Base-by-base conservation (phyloP, 2,329 filamentous ascomycete species). In the Curvularia spicifera region DNA sequence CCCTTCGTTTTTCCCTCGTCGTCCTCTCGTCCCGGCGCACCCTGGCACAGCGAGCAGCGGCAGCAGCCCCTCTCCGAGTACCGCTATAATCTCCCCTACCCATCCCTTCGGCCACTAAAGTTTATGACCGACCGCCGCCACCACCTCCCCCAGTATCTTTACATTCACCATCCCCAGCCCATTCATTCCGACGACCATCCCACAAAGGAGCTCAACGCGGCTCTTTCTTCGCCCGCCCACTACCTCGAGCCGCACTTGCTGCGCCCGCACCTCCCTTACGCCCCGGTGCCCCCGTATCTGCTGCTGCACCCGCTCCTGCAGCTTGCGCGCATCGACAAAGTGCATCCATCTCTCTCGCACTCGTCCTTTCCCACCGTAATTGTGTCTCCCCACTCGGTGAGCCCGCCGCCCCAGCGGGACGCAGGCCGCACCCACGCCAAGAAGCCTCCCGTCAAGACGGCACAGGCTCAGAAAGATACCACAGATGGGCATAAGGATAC, bases 401-500 rank as follows among this genome's bases (percentile, higher is more conserved):
- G 66, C 68, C 71, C 73, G 69, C 69, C 68, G 42, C 59, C 66
- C 46, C 67, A 71, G 71, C 71, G 73, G 72, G 71, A 74, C 60
- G 61, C 65, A 56, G 61, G 68, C 62, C 68, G 66, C 61, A 52
- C 67, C 54, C 57, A 63, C 60, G 65, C 66, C 61, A 74, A 73
- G 63, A 75, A 75, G 63, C 53, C 66, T 49, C 54, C 67, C 56
- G 57, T 65, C 37, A 69, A 72, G 59, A 60, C 69, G 56, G 65
- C 66, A 49, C 60, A 66, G 60, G 64, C 71, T 66, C 72, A 60
- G 60, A 66, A 62, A 59, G 51, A 71, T 61, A 67, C 67, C 72
- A 69, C 69, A 71, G 71, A 78, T 78, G 76, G 74, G 76, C 72
- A 73, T 68, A 75, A 69, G 60, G 59, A 64, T 59, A 61, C 64